phyloP scores from a whole-genome alignment of 2,329 filamentous ascomycete genomes.

The Colletotrichum sp. region DNA sequence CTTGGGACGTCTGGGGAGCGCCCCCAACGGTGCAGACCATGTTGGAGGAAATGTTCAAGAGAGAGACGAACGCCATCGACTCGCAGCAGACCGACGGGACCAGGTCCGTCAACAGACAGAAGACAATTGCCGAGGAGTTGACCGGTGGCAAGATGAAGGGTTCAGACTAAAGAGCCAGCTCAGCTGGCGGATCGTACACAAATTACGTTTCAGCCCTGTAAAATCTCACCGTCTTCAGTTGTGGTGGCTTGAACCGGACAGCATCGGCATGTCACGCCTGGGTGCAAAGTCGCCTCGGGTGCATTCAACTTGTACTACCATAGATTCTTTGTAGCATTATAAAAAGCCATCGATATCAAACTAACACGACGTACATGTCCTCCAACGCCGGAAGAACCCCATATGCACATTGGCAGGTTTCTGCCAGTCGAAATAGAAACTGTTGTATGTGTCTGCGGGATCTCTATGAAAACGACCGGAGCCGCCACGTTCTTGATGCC shows the following conservation, averaged over 20 bases:
- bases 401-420: constrained; percentile 13
- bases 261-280: neutral
- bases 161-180: neutral
- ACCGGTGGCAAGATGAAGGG: constrained; percentile 62
- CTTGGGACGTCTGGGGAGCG: constrained; percentile 55
- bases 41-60: constrained; percentile 41
- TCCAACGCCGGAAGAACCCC: constrained; percentile 7
- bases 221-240: neutral
- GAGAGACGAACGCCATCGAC: constrained; percentile 14
- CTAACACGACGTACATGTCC: neutral
- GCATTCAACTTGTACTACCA: constrained; percentile 15
- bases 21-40: constrained; percentile 52
- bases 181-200: neutral
- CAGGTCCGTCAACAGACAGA: constrained; percentile 57
- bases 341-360: constrained; percentile 15
- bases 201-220: neutral
- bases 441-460: constrained; percentile 6
- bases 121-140: constrained; percentile 62
- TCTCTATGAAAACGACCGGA: constrained; percentile 16
- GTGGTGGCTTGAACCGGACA: neutral
- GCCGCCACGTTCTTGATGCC: neutral
- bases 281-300: neutral
- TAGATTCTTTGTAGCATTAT: constrained; percentile 21
- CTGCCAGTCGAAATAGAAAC: constrained; percentile 3
- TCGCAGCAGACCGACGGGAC: constrained; percentile 40